Base-by-base conservation (phyloP, 2,329 filamentous ascomycete species). In the Epichloe uncinata region DNA sequence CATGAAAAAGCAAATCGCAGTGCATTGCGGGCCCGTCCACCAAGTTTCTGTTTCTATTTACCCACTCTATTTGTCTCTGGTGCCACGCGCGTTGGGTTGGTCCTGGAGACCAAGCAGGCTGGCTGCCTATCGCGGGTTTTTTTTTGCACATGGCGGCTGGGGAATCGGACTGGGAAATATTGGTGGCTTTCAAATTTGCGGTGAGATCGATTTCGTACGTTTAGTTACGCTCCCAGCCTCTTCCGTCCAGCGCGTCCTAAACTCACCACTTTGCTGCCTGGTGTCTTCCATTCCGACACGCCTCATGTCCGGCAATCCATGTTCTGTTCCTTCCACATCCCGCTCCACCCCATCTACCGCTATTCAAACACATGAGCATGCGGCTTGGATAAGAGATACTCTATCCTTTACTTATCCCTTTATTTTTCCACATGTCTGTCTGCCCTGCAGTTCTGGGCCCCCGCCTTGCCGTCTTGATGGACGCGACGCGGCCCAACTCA, bases 401-500 rank as follows among this genome's bases (percentile, higher is more conserved):
- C 33, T 30, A 30, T 30, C 9, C 26, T 36, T 16, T 20, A 16
- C 18, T 47, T 22, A 7, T 22, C 3, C 9, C 6, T 2, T 22
- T 22, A 30, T 15, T 38, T 47, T 16, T 16, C 18, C 16, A 12
- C 5, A 9, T n/a, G 7, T 20, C n/a, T 22, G 22, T 18, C 16
- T 18, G 16, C 42, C n/a, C 26, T 38, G 20, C 48, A 42, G 42
- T 45, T 41, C 15, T 48, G 13, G 18, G 41, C 33, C 41, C 49
- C 49, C 18, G 38, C 3, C 4, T 12, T 33, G 37, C 41, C 8
- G 26, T 34, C 42, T n/a, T n/a, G 15, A n/a, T 48, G 13, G 46
- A 42, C 46, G 46, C 46, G 46, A 48, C 46, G 46, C 46, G 46
- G 34, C 20, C 5, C n/a, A 42, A 46, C 6, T 46, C 13, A 46